phyloP scores from a whole-genome alignment of 495 filamentous ascomycete genomes.

The Xylaria telfairii region DNA sequence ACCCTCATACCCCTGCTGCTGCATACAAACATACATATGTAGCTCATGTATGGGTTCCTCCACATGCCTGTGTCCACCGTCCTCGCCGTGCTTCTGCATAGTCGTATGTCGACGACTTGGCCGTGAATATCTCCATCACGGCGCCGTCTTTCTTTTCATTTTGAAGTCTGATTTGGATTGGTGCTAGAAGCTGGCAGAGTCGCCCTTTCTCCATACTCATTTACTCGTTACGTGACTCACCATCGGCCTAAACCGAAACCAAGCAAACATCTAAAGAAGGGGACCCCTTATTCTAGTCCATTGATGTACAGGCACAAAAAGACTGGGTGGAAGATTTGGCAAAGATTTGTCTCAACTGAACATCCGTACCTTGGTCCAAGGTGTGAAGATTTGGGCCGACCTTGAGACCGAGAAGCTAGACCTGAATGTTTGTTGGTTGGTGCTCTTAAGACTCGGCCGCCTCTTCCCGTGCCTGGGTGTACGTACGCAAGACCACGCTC shows the following conservation, averaged over 20 bases:
- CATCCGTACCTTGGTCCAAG: slow-evolving; percentile 10
- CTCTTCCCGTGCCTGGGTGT: slow-evolving; percentile 25
- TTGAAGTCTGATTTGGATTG: slow-evolving; percentile 32
- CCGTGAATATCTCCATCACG: slow-evolving; percentile 38
- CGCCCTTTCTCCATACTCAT: background rate
- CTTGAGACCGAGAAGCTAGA: slow-evolving; percentile 15
- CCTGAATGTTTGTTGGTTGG: slow-evolving; percentile 28
- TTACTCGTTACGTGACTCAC: slow-evolving; percentile 8
- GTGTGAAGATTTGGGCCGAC: slow-evolving; percentile 16
- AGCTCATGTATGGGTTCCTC: slow-evolving; percentile 44
- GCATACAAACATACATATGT: slow-evolving; percentile 47
- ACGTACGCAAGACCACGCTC: slow-evolving; percentile 29
- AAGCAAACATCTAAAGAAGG: slow-evolving; percentile 15
- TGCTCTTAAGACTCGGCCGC: slow-evolving; percentile 26
- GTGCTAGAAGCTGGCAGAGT: slow-evolving; percentile 33
- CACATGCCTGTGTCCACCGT: slow-evolving; percentile 41
- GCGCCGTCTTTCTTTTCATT: slow-evolving; percentile 32
- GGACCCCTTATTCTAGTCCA: slow-evolving; percentile 5
- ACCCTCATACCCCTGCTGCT: slow-evolving; percentile 40
- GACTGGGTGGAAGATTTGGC: slow-evolving; percentile 4
- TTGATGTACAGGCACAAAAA: slow-evolving; percentile 15
- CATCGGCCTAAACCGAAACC: background rate
- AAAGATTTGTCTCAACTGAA: slow-evolving; percentile 18
- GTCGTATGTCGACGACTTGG: slow-evolving; percentile 38
- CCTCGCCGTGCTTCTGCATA: slow-evolving; percentile 40